These are phyloP conservation scores for Carallia pectinifolia DNA, from an alignment of 345 rosid genomes.

Conservation along the genomic window DNA sequence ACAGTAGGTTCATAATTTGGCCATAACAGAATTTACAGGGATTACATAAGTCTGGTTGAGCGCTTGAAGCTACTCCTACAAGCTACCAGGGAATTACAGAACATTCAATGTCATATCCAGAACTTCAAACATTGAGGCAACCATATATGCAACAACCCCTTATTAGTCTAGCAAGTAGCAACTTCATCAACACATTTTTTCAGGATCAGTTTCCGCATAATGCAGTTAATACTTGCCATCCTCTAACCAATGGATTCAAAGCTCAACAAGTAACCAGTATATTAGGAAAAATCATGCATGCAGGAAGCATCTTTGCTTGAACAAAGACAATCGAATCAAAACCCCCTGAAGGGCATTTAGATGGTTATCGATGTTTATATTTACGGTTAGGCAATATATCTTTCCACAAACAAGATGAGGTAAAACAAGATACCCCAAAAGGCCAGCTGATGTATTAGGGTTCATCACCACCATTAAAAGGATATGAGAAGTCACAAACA, in stretches of 20 bases:
- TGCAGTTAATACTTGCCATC: not conserved
- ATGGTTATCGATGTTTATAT: not conserved
- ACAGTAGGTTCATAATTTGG: too few species aligned
- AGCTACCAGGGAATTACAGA: too few species aligned
- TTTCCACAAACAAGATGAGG: not conserved
- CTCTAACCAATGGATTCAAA: not conserved
- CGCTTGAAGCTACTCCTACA: too few species aligned
- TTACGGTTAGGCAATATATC: not conserved
- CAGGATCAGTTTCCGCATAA: not conserved
- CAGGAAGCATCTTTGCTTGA: not conserved
- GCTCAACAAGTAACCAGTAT: not conserved
- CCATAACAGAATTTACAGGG: too few species aligned
- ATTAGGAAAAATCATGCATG: not conserved
- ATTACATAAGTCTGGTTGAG: too few species aligned
- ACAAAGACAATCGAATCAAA: not conserved
- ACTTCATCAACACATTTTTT: too few species aligned
- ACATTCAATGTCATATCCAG: too few species aligned
- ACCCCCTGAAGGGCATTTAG: not conserved
- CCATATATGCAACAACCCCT: too few species aligned
- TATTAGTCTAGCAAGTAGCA: too few species aligned
- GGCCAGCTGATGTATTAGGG: constrained; percentile 58
- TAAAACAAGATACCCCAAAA: constrained; percentile 44
- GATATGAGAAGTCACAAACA: constrained; percentile 81
- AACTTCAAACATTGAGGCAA: too few species aligned
- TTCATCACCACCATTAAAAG: constrained; percentile 76